phyloP scores from a whole-genome alignment of 106 monocot genomes.

The Dendrobium chrysotoxum region DNA sequence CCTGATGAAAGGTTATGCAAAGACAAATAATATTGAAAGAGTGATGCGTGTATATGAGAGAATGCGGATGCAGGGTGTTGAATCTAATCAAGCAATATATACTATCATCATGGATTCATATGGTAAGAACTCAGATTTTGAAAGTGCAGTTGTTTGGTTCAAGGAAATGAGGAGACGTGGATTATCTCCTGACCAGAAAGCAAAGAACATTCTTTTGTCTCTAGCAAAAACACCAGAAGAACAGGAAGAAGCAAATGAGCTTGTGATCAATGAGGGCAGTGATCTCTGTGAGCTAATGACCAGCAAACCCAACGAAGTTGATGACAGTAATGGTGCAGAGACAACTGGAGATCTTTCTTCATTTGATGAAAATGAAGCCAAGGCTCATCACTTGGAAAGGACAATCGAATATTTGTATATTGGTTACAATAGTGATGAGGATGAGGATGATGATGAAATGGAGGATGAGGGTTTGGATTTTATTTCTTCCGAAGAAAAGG shows the following conservation, averaged over 20 bases:
- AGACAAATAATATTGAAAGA: constrained; percentile 64
- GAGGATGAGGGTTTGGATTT: constrained; percentile 25
- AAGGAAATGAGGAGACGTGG: constrained; percentile 75
- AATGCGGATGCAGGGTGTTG: constrained; percentile 70
- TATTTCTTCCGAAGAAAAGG: constrained; percentile 27
- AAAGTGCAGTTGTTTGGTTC: constrained; percentile 72
- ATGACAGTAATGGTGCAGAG: background rate
- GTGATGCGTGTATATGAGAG: constrained; percentile 77
- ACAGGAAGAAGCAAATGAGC: constrained; percentile 54
- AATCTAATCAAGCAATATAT: constrained; percentile 80
- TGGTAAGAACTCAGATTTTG: constrained; percentile 85
- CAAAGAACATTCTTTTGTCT: constrained; percentile 79
- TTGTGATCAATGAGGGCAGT: constrained; percentile 34
- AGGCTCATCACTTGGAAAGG: background rate
- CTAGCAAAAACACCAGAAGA: constrained; percentile 73
- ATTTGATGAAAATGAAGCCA: background rate
- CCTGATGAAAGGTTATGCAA: constrained; percentile 93
- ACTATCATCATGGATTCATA: constrained; percentile 93
- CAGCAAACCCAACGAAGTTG: background rate
- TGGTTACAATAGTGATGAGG: constrained; percentile 25
- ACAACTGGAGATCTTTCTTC: background rate
- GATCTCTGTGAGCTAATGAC: background rate
- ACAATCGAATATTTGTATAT: constrained; percentile 3
- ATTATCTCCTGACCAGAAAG: constrained; percentile 81
- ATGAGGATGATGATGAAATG: constrained; percentile 24